phyloP scores from a whole-genome alignment of 768 basidiomycete species.

The Serendipita sp. region DNA sequence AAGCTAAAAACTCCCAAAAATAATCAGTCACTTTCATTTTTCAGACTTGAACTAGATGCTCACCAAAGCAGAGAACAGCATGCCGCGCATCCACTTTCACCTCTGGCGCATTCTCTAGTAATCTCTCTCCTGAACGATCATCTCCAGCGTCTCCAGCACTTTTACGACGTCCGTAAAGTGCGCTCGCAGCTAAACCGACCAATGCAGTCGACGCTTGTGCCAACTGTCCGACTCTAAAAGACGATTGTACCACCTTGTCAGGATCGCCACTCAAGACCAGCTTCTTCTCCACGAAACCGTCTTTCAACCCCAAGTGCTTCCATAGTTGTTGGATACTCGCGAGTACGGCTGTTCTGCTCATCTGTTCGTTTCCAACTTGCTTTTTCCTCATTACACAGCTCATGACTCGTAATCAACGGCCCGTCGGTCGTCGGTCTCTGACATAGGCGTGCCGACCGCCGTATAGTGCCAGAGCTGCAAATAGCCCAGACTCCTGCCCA shows the following conservation, averaged over 20 bases:
- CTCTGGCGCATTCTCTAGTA: conserved; percentile 16
- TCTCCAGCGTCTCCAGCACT: conserved; percentile 25
- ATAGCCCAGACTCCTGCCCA: too few relatives aligned
- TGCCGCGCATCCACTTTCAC: conserved; percentile 40
- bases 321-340: neutral
- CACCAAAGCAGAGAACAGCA: conserved; percentile 39
- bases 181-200: conserved; percentile 35
- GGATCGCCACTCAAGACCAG: conserved; percentile 25
- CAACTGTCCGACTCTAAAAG: conserved; percentile 35
- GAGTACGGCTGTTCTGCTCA: neutral
- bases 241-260: conserved; percentile 32
- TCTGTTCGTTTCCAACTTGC: neutral
- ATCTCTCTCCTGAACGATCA: conserved; percentile 29
- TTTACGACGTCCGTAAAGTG: conserved; percentile 32
- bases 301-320: conserved; percentile 3
- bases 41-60: conserved; percentile 11
- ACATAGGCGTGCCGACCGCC: too few relatives aligned
- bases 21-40: too few relatives aligned
- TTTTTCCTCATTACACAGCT: too few relatives aligned
- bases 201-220: conserved; percentile 39
- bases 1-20: conserved; percentile 20
- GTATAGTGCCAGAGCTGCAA: too few relatives aligned
- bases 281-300: conserved; percentile 6
- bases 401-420: too few relatives aligned
- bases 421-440: too few relatives aligned